Evolutionary conservation across 1,284 basidiomycete genomes (phyloP), one percentile per base, ranked within the genome.

Genomic region (Sparassis latifolia): DNA sequence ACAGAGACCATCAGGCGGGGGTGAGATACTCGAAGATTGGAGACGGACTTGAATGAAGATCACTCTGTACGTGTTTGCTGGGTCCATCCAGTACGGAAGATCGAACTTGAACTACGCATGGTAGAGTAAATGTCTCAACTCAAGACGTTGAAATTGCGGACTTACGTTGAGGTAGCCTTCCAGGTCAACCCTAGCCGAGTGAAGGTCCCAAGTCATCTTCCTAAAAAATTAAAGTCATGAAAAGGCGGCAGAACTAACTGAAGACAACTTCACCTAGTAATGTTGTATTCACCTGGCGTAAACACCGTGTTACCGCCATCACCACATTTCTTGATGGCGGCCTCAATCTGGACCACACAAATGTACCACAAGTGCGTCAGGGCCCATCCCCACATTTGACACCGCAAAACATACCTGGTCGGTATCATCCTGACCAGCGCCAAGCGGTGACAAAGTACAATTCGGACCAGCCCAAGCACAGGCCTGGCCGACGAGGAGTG

Each of bases 141-240:
- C 20, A 20, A 20, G 20, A 20, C 20, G 20, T 20, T 20, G 20
- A 20, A 20, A 20, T 20, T 20, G 40, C 30, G 28, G 4, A 59
- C 69, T 59, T 47, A 80, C 79, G 55, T 72, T 82, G 6, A 86
- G 64, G 56, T 69, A 73, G 2, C 82, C 82, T 49, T 75, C 72
- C 10, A 85, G 62, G 54, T 82, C 76, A 2, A 85, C 76, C 6
- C 63, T 71, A 2, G 79, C 68, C 12, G 71, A 66, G 4, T 69
- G 63, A 5, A 86, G 68, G 51, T 80, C 66, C 80, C 80, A 83
- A 0, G 72, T 78, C 78, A 83, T 79, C 59, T 81, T 82, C 58
- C 80, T 80, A 44, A 0, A 30, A 12, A 10, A 5, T 44, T 10
- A 5, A 20, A 29, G 27, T 43, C 20, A 20, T 20, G 20, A 20